Conservation (phyloP, 345 rosid genomes). For the Gossypium mustelinum region DNA sequence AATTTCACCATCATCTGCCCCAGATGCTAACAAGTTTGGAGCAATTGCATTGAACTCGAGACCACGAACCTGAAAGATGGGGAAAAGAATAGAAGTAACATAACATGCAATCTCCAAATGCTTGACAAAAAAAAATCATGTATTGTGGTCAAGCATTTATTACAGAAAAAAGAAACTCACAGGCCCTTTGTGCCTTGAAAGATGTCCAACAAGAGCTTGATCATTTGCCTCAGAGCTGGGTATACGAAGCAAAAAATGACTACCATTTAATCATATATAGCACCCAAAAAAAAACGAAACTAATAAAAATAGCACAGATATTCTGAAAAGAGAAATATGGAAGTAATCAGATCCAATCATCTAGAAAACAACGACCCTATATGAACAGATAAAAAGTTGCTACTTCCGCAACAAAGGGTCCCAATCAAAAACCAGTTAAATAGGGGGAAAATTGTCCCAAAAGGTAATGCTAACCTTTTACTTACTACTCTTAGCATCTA, state of each 20-base stretch:
- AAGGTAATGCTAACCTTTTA: not conserved
- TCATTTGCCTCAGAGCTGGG: slow-evolving; percentile 64
- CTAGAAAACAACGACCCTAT: not conserved
- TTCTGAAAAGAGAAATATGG: not conserved
- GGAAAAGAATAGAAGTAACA: slow-evolving; percentile 3
- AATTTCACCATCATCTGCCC: slow-evolving; percentile 97
- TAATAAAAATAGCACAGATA: not conserved
- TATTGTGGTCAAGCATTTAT: not conserved
- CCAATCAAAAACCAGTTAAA: not conserved
- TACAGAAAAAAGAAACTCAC: slow-evolving; percentile 49
- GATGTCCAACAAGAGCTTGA: slow-evolving; percentile 63
- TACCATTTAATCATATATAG: not conserved
- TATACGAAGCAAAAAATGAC: not conserved
- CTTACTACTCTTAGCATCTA: not conserved
- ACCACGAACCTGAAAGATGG: slow-evolving; percentile 78
- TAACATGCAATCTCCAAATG: slow-evolving; percentile 11
- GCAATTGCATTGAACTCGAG: slow-evolving; percentile 80
- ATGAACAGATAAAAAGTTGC: not conserved
- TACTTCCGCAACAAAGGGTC: not conserved
- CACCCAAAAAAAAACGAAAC: not conserved
- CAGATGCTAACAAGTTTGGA: slow-evolving; percentile 90
- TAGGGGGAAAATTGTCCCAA: not conserved
- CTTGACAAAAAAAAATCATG: not conserved
- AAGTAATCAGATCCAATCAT: slow-evolving; percentile 2
- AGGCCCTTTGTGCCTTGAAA: slow-evolving; percentile 85